phyloP scores from a whole-genome alignment of 148 eudicot species.

The Chenopodium suecicum region DNA sequence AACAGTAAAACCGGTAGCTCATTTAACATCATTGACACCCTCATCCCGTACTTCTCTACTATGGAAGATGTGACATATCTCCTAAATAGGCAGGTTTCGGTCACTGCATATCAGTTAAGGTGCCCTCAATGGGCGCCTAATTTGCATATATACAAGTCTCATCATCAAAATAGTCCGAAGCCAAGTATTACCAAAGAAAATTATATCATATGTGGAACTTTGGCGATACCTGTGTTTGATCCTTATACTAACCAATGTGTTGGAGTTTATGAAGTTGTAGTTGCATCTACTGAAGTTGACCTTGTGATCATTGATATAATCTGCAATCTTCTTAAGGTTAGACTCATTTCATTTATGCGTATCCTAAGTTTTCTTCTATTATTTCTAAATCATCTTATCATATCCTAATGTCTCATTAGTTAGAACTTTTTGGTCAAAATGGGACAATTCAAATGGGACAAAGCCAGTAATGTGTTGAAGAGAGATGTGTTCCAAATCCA shows the following conservation, averaged over 20 bases:
- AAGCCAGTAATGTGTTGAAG: no score
- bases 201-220: background rate
- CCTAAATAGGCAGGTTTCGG: background rate
- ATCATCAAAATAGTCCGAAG: background rate
- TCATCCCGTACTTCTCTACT: background rate
- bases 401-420: no score
- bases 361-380: no score
- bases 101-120: background rate
- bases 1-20: background rate
- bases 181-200: background rate
- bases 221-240: slow-evolving; percentile 8
- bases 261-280: background rate
- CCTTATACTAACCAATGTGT: background rate
- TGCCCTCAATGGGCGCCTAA: background rate
- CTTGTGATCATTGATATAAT: background rate
- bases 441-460: no score
- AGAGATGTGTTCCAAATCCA: no score
- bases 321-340: background rate
- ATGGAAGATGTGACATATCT: background rate
- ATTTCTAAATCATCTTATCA: no score
- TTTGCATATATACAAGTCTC: background rate
- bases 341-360: background rate
- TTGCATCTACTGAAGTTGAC: background rate
- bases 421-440: no score
- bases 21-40: background rate